Evolutionary conservation across 192 early-diverging fungal species (phyloP).

Genomic region (Powellomyces hirtus): DNA sequence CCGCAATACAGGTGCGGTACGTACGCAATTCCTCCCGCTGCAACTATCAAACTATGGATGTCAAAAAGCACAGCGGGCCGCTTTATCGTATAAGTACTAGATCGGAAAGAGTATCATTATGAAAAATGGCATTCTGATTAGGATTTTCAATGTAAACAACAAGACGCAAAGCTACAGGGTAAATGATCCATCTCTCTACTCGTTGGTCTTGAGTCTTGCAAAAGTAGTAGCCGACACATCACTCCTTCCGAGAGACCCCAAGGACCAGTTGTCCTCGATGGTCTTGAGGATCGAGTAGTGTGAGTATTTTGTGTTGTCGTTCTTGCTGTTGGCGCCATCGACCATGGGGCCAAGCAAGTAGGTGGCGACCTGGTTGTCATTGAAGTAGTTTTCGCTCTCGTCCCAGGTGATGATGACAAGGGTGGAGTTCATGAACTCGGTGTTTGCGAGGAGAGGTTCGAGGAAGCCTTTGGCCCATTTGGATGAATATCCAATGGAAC

Average conservation of each 20-base stretch:
- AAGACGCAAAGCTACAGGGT: too few relatives aligned
- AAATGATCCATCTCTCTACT: too few relatives aligned
- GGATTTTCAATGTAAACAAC: too few relatives aligned
- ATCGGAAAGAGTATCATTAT: too few relatives aligned
- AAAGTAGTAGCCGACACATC: slow-evolving; percentile 44
- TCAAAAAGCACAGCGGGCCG: too few relatives aligned
- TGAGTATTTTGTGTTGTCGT: slow-evolving; percentile 60
- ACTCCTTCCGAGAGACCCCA: slow-evolving; percentile 56
- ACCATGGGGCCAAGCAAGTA: slow-evolving; percentile 25
- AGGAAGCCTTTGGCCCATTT: slow-evolving; percentile 60
- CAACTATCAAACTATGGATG: too few relatives aligned
- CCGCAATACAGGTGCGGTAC: too few relatives aligned
- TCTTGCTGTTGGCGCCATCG: slow-evolving; percentile 15
- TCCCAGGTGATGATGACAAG: slow-evolving; percentile 44
- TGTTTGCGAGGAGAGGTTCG: slow-evolving; percentile 42
- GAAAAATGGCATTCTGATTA: too few relatives aligned
- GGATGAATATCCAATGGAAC: too few relatives aligned
- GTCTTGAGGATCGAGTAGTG: slow-evolving; percentile 68
- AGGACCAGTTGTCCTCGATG: slow-evolving; percentile 62
- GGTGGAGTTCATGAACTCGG: slow-evolving; percentile 40
- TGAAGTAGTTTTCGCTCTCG: slow-evolving; percentile 25
- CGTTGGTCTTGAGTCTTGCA: too few relatives aligned
- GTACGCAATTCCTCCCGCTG: too few relatives aligned
- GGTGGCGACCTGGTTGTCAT: slow-evolving; percentile 28
- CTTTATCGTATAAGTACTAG: too few relatives aligned